Percentiles rank a stretch among this genome's conserved stretches.
These are phyloP conservation scores for Volvariella surrecta DNA, from an alignment of 1,284 basidiomycete species.

Conservation along the genomic window DNA sequence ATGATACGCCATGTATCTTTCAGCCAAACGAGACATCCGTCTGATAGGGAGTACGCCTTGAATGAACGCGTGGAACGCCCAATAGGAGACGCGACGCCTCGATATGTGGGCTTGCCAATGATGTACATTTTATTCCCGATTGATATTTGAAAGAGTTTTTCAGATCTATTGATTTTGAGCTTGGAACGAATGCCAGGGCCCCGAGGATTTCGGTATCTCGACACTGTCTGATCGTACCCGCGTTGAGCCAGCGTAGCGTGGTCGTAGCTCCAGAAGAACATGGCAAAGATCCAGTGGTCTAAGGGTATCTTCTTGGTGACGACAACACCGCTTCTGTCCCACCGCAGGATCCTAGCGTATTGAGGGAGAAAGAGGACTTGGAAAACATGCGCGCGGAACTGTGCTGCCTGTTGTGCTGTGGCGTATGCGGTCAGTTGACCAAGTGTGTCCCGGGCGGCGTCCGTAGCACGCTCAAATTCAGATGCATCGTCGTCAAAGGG, in stretches of 20 bases:
- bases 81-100: background rate
- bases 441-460: background rate
- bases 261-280: conserved; percentile 1
- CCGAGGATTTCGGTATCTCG: too few species aligned
- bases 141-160: too few species aligned
- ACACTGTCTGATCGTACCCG: background rate
- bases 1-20: conserved; percentile 1
- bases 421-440: background rate
- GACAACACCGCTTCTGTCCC: too few species aligned
- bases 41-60: background rate
- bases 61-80: conserved; percentile 1
- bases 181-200: too few species aligned
- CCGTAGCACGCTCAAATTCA: conserved; percentile 1
- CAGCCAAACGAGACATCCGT: background rate
- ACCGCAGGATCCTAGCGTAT: too few species aligned
- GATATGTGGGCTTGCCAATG: background rate
- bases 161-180: too few species aligned
- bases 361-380: too few species aligned
- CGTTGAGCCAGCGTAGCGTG: background rate
- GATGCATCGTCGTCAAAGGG: background rate
- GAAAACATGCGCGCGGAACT: too few species aligned
- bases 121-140: too few species aligned
- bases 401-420: too few species aligned
- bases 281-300: background rate
- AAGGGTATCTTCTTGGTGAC: background rate